Conservation (phyloP, 805 yeast genomes). For the Wickerhamomyces mucosus region DNA sequence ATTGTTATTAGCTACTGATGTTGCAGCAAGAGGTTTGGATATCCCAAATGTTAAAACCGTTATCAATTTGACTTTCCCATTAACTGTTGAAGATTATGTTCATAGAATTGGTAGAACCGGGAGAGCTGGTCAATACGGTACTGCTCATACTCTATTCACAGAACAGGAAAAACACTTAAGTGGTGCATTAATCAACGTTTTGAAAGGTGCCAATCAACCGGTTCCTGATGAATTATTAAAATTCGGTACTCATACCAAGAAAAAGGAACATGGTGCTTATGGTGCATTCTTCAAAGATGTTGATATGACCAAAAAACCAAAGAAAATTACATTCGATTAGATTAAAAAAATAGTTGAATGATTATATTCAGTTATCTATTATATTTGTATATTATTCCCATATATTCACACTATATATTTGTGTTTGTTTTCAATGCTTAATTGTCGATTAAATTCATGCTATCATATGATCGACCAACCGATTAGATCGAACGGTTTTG, state of each 20-base stretch:
- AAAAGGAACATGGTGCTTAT: conserved; percentile 95
- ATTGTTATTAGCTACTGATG: conserved; percentile 91
- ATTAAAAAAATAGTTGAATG: no score
- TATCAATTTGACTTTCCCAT: conserved; percentile 90
- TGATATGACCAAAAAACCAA: conserved; percentile 74
- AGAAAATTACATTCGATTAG: conserved; percentile 69
- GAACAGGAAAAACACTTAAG: conserved; percentile 94
- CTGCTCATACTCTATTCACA: conserved; percentile 91
- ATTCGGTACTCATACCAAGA: conserved; percentile 96
- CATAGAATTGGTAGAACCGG: conserved; percentile 98
- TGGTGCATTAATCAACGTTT: conserved; percentile 86
- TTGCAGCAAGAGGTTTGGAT: conserved; percentile 95
- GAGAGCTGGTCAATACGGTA: conserved; percentile 92
- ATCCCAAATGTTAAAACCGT: conserved; percentile 96
- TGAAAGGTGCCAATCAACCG: conserved; percentile 88
- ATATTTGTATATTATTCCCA: no score
- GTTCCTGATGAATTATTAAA: conserved; percentile 93
- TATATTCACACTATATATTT: no score
- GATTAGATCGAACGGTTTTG: no score
- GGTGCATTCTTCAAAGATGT: conserved; percentile 96
- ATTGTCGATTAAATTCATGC: no score
- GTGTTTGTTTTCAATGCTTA: no score
- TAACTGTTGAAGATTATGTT: conserved; percentile 93
- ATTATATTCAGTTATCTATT: no score
- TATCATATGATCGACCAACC: no score